Conservation (phyloP, 116 monocot species). For the Trichopus zeylanicus region DNA sequence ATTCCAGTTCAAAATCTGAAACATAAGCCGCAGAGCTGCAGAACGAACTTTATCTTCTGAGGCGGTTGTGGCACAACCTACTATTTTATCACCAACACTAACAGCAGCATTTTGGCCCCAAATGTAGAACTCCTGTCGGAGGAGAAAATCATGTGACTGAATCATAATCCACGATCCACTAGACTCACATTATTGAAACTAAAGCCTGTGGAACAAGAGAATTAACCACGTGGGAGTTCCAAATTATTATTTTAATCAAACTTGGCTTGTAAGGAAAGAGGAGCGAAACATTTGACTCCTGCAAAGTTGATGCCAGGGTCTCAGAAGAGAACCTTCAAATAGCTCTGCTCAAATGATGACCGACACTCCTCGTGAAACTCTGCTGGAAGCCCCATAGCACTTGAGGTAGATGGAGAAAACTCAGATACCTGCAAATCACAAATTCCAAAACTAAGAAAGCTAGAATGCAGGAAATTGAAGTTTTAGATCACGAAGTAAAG, state of each 20-base stretch:
- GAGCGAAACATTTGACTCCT: neutral
- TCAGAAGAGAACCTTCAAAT: slow-evolving; percentile 61
- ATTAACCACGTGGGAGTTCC: neutral
- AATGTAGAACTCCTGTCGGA: slow-evolving; percentile 67
- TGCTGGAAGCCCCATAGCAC: slow-evolving; percentile 71
- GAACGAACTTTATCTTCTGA: slow-evolving; percentile 75
- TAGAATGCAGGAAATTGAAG: neutral
- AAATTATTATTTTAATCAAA: neutral
- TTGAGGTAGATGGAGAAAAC: slow-evolving; percentile 76
- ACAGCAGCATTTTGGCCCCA: slow-evolving; percentile 82
- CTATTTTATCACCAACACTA: slow-evolving; percentile 38
- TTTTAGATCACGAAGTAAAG: slow-evolving; percentile 1
- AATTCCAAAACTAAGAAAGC: too few relatives aligned
- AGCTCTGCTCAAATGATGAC: slow-evolving; percentile 52
- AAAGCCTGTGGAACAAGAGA: neutral
- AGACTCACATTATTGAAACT: neutral
- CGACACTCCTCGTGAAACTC: slow-evolving; percentile 83
- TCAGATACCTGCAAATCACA: slow-evolving; percentile 51
- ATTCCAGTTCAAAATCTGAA: slow-evolving; percentile 90
- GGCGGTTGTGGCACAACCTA: slow-evolving; percentile 18
- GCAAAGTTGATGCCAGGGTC: neutral
- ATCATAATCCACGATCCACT: neutral
- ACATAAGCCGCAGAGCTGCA: slow-evolving; percentile 80
- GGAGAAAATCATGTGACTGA: slow-evolving; percentile 2
- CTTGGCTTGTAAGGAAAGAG: neutral